These are phyloP conservation scores for Lolium perenne DNA, from an alignment of 176 grass and related monocot species.

Conservation along the genomic window DNA sequence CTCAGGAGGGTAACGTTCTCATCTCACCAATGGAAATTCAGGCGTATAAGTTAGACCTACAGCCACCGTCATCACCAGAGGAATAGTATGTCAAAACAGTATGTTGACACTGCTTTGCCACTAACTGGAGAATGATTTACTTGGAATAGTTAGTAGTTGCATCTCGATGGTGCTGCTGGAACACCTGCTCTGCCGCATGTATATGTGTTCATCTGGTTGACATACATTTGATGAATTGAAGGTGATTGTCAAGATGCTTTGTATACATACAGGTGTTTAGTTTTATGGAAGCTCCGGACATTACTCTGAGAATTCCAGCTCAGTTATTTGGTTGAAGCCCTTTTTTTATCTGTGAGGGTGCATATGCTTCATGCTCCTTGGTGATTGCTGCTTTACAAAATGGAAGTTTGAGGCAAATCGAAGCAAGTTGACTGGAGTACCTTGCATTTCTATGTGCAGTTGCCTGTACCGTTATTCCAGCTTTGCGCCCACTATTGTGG, in stretches of 20 bases:
- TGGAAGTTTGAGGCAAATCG: neutral
- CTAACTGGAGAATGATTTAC: slow-evolving; percentile 29
- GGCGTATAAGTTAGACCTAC: slow-evolving; percentile 91
- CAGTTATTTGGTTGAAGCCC: slow-evolving; percentile 6
- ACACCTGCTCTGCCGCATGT: neutral
- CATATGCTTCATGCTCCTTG: slow-evolving; percentile 5
- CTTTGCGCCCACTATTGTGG: neutral
- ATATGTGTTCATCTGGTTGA: slow-evolving; percentile 27
- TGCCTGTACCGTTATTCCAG: neutral
- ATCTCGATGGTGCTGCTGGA: slow-evolving; percentile 25
- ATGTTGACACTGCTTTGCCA: neutral
- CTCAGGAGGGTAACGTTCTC: slow-evolving; percentile 88
- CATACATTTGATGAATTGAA: neutral
- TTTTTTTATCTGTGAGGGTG: neutral
- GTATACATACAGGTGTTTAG: neutral
- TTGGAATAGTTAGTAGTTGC: slow-evolving; percentile 2
- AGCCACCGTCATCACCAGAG: slow-evolving; percentile 50
- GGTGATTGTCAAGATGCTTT: neutral
- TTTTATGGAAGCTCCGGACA: neutral
- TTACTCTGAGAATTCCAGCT: neutral
- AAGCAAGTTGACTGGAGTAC: slow-evolving; percentile 20
- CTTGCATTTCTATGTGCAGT: neutral
- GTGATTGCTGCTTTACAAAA: slow-evolving; percentile 6
- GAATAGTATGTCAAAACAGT: slow-evolving; percentile 37
- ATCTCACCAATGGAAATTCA: slow-evolving; percentile 98